Conservation (phyloP, 2,329 filamentous ascomycete species). For the Fusarium sp. region DNA sequence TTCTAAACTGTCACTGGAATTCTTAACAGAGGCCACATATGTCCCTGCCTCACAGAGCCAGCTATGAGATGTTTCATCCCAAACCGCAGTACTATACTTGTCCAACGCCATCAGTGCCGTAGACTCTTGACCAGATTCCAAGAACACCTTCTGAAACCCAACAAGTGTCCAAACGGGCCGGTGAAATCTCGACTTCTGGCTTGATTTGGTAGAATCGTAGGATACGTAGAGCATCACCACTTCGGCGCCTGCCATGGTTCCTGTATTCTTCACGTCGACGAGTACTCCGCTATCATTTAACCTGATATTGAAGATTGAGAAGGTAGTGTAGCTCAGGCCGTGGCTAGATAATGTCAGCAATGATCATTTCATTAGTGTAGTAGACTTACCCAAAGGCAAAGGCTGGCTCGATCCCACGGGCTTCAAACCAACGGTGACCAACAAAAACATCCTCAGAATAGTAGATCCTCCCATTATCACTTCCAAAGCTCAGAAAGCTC, state of each 20-base stretch:
- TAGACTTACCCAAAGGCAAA: slow-evolving; percentile 20
- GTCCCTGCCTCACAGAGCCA: slow-evolving; percentile 15
- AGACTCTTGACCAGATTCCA: not conserved
- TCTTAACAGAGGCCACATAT: slow-evolving; percentile 2
- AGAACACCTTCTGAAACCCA: slow-evolving; percentile 1
- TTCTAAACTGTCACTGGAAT: not conserved
- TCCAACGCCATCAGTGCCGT: not conserved
- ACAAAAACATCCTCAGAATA: slow-evolving; percentile 30
- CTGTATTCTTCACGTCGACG: slow-evolving; percentile 7
- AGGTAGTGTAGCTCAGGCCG: slow-evolving; percentile 23
- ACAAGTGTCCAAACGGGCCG: slow-evolving; percentile 1
- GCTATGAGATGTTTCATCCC: slow-evolving; percentile 1
- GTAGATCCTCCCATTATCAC: slow-evolving; percentile 13
- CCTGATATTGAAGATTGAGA: not conserved
- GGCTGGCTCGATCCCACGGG: not conserved
- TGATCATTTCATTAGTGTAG: fast-evolving
- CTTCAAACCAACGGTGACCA: slow-evolving; percentile 27
- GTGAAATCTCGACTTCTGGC: slow-evolving; percentile 8
- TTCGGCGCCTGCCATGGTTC: not conserved
- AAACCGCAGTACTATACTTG: slow-evolving; percentile 12
- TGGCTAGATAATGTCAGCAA: not conserved
- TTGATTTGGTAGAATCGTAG: not conserved
- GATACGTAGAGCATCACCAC: slow-evolving; percentile 19
- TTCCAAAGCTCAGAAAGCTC: slow-evolving; percentile 17
- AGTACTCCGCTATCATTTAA: not conserved